phyloP scores from a whole-genome alignment of 805 yeast genomes.

The Barnettozyma siamensis region DNA sequence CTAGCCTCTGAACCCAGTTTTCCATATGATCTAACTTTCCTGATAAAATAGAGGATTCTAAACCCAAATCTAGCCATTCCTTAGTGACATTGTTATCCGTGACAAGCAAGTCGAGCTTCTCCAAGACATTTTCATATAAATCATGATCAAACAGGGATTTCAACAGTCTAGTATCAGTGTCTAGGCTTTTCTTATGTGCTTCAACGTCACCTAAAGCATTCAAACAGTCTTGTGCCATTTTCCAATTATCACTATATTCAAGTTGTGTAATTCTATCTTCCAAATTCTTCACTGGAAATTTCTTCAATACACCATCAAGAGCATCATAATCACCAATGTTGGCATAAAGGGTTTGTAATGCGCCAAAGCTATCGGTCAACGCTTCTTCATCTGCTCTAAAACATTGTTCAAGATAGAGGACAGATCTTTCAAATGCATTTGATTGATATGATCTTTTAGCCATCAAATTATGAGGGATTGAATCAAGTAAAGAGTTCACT shows the following conservation, averaged over 20 bases:
- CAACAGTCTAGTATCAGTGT: slow-evolving; percentile 48
- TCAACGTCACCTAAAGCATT: slow-evolving; percentile 49
- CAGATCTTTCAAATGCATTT: slow-evolving; percentile 81
- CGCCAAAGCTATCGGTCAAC: slow-evolving; percentile 34
- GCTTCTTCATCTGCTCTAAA: slow-evolving; percentile 36
- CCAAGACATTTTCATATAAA: slow-evolving; percentile 49
- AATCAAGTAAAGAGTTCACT: slow-evolving; percentile 44
- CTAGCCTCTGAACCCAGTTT: slow-evolving; percentile 56
- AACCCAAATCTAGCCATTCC: slow-evolving; percentile 62
- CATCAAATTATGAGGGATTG: slow-evolving; percentile 61
- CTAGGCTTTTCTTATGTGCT: slow-evolving; percentile 23
- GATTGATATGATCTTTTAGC: slow-evolving; percentile 80
- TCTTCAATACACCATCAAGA: slow-evolving; percentile 75
- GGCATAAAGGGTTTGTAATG: slow-evolving; percentile 77
- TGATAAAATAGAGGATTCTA: slow-evolving; percentile 67
- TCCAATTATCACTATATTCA: slow-evolving; percentile 83
- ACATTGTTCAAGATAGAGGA: slow-evolving; percentile 77
- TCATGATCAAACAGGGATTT: slow-evolving; percentile 74
- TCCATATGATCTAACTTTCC: slow-evolving; percentile 47
- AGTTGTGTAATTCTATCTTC: slow-evolving; percentile 75
- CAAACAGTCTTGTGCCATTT: slow-evolving; percentile 79
- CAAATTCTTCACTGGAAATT: slow-evolving; percentile 61
- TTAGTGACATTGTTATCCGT: slow-evolving; percentile 8
- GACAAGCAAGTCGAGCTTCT: slow-evolving; percentile 16
- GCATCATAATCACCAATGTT: slow-evolving; percentile 87